Percentiles rank a stretch among this genome's conserved stretches.
These are phyloP conservation scores for Triticum turgidum DNA, from an alignment of 176 grass and related monocot genomes.

Conservation along the genomic window DNA sequence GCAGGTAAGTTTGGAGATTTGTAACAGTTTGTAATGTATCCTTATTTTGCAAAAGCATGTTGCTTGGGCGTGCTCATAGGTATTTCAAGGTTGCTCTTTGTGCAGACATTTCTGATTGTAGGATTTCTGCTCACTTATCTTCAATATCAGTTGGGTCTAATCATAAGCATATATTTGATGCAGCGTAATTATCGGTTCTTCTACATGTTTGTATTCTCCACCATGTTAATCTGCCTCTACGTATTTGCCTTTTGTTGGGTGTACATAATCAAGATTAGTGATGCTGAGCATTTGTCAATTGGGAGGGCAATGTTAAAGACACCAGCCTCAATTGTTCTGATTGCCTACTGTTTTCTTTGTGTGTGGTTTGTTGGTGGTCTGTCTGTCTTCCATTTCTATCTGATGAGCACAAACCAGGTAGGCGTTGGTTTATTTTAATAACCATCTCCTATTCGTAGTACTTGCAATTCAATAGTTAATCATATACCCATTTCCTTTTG, in stretches of 20 bases:
- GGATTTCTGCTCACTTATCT: not conserved
- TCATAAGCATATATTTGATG: conserved; percentile 28
- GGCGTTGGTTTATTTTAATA: not conserved
- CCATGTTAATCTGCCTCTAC: conserved; percentile 80
- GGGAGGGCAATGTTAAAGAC: conserved; percentile 76
- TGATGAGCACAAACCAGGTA: conserved; percentile 95
- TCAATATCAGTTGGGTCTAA: conserved; percentile 23
- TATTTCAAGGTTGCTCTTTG: not conserved
- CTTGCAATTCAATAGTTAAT: conserved; percentile 28
- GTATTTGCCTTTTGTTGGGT: conserved; percentile 93
- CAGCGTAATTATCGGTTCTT: conserved; percentile 98
- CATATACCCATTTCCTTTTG: conserved; percentile 21
- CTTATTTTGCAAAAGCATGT: not conserved
- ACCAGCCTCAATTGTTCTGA: conserved; percentile 80
- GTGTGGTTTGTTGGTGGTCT: conserved; percentile 96
- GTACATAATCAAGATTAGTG: conserved; percentile 84
- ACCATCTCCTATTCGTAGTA: not conserved
- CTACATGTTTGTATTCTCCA: conserved; percentile 98
- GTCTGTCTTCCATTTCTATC: conserved; percentile 89
- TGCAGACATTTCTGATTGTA: not conserved
- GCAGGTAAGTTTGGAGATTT: conserved; percentile 49
- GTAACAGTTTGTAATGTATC: not conserved
- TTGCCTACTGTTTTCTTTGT: conserved; percentile 83
- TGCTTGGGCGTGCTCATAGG: not conserved
- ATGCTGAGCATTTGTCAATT: conserved; percentile 54